phyloP scores from a whole-genome alignment of 1,139 yeast species.

The Tardiomyces depauwii region DNA sequence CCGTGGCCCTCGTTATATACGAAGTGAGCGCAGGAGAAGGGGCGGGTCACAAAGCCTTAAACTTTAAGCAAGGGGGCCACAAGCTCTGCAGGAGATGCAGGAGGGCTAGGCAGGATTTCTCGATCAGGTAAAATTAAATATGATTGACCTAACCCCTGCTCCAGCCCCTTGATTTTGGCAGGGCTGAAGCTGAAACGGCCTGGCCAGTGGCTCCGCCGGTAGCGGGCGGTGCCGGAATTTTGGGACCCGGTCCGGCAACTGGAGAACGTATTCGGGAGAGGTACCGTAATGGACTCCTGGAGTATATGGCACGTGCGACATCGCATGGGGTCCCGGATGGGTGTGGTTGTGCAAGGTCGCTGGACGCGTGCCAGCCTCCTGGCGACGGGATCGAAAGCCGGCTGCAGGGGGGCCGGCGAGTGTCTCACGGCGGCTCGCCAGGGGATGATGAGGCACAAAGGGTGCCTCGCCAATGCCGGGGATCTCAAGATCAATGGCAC shows the following conservation, averaged over 20 bases:
- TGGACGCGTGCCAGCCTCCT: background rate
- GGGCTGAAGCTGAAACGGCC: background rate
- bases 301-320: too few species aligned
- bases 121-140: background rate
- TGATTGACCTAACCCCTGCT: background rate
- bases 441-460: background rate
- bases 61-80: background rate
- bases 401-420: background rate
- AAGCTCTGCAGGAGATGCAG: background rate
- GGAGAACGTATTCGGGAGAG: too few species aligned
- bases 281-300: too few species aligned
- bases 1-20: background rate
- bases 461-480: background rate
- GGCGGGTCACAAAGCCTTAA: background rate
- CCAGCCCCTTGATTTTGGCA: background rate
- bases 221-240: background rate
- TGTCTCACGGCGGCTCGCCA: background rate
- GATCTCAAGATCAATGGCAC: background rate
- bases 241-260: too few species aligned
- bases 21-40: background rate
- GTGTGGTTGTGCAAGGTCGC: background rate
- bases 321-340: too few species aligned
- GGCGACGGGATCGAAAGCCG: background rate
- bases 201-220: too few species aligned
- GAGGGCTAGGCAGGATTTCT: background rate